These are phyloP conservation scores for Cyclotella distinguenda DNA, from an alignment of 108 stramenopile species.

Conservation along the genomic window DNA sequence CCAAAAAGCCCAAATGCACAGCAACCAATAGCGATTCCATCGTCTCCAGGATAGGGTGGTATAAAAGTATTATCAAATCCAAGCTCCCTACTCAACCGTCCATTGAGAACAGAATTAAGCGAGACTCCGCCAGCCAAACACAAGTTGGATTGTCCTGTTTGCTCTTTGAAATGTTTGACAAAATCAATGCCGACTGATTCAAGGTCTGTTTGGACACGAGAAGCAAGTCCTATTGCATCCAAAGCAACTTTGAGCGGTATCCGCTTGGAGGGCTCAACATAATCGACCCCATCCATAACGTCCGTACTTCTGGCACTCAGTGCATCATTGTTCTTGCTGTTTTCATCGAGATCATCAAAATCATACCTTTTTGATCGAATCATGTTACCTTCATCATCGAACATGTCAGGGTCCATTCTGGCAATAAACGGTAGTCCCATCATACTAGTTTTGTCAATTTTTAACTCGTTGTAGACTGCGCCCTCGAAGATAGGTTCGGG, in stretches of 20 bases:
- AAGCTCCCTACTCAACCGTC: constrained; percentile 73
- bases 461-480: constrained; percentile 66
- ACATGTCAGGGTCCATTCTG: constrained; percentile 77
- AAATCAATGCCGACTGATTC: constrained; percentile 85
- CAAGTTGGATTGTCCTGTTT: constrained; percentile 81
- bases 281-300: constrained; percentile 5
- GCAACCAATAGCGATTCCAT: constrained; percentile 93
- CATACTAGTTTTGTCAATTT: constrained; percentile 57
- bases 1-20: constrained; percentile 88
- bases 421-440: constrained; percentile 63
- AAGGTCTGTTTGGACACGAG: constrained; percentile 78
- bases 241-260: constrained; percentile 76
- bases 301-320: constrained; percentile 1
- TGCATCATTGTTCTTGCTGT: background rate
- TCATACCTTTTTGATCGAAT: constrained; percentile 64
- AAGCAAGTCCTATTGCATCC: constrained; percentile 77
- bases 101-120: constrained; percentile 92
- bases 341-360: constrained; percentile 69
- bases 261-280: constrained; percentile 31
- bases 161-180: constrained; percentile 75
- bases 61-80: constrained; percentile 86
- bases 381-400: constrained; percentile 64
- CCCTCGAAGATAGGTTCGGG: constrained; percentile 55
- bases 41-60: constrained; percentile 93
- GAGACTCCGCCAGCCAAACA: constrained; percentile 94